phyloP scores from a whole-genome alignment of 1,139 yeast species.

The Tardiomyces depauwii region DNA sequence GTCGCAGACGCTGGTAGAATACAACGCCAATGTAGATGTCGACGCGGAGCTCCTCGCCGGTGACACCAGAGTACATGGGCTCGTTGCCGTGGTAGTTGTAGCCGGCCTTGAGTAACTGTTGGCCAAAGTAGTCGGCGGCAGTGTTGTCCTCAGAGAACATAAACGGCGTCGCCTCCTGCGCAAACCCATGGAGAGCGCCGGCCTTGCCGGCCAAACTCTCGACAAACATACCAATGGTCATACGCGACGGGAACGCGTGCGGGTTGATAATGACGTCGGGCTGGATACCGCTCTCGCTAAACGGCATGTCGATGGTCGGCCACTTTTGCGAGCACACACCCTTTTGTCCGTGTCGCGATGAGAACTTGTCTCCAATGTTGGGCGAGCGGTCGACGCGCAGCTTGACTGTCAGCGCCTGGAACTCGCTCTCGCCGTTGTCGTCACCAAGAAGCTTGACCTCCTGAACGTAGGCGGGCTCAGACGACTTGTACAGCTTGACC shows the following conservation, averaged over 20 bases:
- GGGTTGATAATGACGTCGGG: conserved; percentile 98
- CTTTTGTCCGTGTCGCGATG: conserved; percentile 97
- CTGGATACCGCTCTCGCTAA: conserved; percentile 89
- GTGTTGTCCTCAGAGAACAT: conserved; percentile 82
- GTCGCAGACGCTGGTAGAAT: conserved; percentile 95
- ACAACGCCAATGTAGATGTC: conserved; percentile 96
- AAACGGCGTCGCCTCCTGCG: conserved; percentile 98
- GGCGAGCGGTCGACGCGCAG: conserved; percentile 89
- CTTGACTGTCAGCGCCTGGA: conserved; percentile 79
- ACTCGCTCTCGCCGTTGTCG: conserved; percentile 65
- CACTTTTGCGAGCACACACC: conserved; percentile 99
- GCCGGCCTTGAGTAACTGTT: conserved; percentile 77
- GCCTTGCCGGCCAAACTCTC: conserved; percentile 97
- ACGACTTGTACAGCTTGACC: conserved; percentile 84
- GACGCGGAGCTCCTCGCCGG: conserved; percentile 94
- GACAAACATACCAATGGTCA: conserved; percentile 99
- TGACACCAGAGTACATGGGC: conserved; percentile 97
- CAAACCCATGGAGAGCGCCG: conserved; percentile 95
- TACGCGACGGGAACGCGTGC: conserved; percentile 99
- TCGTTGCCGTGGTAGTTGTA: conserved; percentile 97
- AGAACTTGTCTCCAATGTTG: conserved; percentile 93
- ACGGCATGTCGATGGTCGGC: conserved; percentile 97
- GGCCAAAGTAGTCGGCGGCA: conserved; percentile 96
- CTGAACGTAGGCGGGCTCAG: conserved; percentile 91
- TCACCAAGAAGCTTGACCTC: conserved; percentile 90